A percentile compares a stretch with the other conserved stretches of the same genome.
phyloP scores from a whole-genome alignment of 352 stramenopile genomes.

The Phytophthora constricta region DNA sequence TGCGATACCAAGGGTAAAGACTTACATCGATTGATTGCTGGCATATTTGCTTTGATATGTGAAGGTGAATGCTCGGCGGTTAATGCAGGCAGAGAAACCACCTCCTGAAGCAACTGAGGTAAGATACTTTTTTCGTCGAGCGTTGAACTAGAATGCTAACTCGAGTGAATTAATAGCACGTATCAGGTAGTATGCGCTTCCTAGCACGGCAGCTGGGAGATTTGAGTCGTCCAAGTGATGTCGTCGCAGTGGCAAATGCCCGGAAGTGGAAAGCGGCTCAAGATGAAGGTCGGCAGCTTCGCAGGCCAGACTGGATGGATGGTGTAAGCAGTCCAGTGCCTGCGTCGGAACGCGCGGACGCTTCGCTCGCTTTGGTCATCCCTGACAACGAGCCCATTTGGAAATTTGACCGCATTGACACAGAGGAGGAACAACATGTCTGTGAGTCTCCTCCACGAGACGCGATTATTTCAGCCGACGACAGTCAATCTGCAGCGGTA shows the following conservation, averaged over 20 bases:
- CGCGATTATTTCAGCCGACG: constrained; percentile 4
- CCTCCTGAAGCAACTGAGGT: constrained; percentile 40
- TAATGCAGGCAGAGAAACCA: constrained; percentile 49
- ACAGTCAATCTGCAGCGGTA: constrained; percentile 11
- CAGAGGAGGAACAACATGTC: constrained; percentile 18
- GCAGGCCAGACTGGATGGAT: constrained; percentile 19
- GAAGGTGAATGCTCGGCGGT: constrained; percentile 48
- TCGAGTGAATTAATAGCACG: constrained; percentile 14
- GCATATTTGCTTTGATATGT: neutral
- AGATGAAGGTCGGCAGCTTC: constrained; percentile 26
- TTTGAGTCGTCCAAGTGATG: constrained; percentile 46
- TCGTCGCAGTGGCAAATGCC: constrained; percentile 43
- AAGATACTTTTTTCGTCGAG: constrained; percentile 1
- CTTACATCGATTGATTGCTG: constrained; percentile 4
- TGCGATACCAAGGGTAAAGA: neutral
- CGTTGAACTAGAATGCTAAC: constrained; percentile 2
- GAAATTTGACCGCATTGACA: constrained; percentile 9
- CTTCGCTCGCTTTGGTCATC: constrained; percentile 23
- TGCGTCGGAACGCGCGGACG: constrained; percentile 3
- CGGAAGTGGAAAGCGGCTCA: constrained; percentile 22
- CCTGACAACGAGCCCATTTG: constrained; percentile 27
- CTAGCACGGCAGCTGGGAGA: constrained; percentile 51
- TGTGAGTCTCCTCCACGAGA: constrained; percentile 12
- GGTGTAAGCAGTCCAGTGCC: constrained; percentile 4
- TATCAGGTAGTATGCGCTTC: constrained; percentile 57